Evolutionary conservation across 2,329 filamentous ascomycete species (phyloP), one percentile per base, ranked within the genome.

Genomic region (Didymella lethalis): DNA sequence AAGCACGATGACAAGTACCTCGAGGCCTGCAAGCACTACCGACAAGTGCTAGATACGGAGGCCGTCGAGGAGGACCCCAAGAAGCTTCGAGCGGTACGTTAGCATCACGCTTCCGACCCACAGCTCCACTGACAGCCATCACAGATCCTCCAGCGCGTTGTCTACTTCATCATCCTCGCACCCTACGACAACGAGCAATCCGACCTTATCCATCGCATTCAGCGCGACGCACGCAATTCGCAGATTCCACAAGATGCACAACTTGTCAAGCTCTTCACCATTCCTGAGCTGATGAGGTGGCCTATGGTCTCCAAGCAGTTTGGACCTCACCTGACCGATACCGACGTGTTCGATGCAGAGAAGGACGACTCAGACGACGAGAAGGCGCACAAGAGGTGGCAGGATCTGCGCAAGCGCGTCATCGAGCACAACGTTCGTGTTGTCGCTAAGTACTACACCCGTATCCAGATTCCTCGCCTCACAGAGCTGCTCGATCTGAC

Each of bases 361-460:
- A 77, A 85, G 64, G 83, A 85, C 64, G 83, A 88, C 66, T 88
- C 89, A 6, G 75, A 84, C 32, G 93, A 97, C 69, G 85, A 89
- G 61, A 94, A 97, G 79, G 90, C 93, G 28, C 82, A 91, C 78
- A 87, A 90, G 78, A 87, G 95, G 76, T 99, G 94, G 93, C 86
- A 95, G 75, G 95, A 97, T 75, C 83, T 99, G 64, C 91, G 95
- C 73, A 98, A 98, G 85, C 93, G 95, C 52, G 95, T 99, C 62
- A 99, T 99, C 71, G 95, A 99, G 83, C 95, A 99, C 82, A 99
- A 99, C 68, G 94, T 99, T 52, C 92, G 95, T 51, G 95, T 99
- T 2, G 88, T 99, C 36, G 95, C 95, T 70, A 97, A 97, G 80
- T 99, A 99, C 84, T 99, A 99, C 82, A 99, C 95, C 23, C 92